phyloP scores from a whole-genome alignment of 108 stramenopile species.

The Nannochloropsis oceanica region DNA sequence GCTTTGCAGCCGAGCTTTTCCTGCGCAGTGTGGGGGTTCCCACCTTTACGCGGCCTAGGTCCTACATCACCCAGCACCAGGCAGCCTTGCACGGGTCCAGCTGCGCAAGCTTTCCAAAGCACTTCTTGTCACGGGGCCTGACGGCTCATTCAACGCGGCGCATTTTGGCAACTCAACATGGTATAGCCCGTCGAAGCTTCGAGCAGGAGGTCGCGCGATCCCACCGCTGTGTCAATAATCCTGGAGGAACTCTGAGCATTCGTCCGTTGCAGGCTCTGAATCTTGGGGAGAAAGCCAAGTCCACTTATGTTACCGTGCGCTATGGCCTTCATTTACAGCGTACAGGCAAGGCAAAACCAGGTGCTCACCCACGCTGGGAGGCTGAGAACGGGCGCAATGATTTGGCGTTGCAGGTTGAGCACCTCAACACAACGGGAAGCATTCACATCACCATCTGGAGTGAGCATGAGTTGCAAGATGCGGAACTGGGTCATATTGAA shows the following conservation, averaged over 20 bases:
- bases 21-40: too few species aligned
- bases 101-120: too few species aligned
- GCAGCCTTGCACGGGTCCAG: too few species aligned
- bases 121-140: too few species aligned
- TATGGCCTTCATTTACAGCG: background rate
- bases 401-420: background rate
- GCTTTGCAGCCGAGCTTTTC: too few species aligned
- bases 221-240: background rate
- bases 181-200: background rate
- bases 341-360: background rate
- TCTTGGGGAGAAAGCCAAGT: background rate
- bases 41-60: too few species aligned
- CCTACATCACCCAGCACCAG: too few species aligned
- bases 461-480: background rate
- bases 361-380: background rate
- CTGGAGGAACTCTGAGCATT: background rate
- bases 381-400: background rate
- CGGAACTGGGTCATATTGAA: background rate
- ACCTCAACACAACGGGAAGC: background rate
- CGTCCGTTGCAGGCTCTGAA: background rate
- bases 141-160: background rate
- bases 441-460: background rate
- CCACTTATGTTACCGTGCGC: background rate
- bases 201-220: background rate
- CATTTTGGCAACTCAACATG: background rate